Evolutionary conservation across 2,329 filamentous ascomycete genomes (phyloP).

Genomic region (Furcasterigmium sp.): DNA sequence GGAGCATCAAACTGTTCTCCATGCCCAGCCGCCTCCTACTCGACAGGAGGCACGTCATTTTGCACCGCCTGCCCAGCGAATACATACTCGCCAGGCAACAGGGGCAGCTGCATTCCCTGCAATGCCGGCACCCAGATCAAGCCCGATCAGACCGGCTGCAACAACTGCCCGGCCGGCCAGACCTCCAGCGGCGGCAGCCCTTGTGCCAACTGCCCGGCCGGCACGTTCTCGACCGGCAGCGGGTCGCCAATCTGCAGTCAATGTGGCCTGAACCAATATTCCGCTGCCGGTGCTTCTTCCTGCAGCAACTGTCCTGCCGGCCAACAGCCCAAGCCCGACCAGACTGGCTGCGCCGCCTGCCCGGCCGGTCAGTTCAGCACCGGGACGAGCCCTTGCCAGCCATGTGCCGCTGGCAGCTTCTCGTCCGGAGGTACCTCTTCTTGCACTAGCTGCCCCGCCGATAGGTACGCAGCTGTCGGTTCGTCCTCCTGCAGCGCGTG

Average conservation of each 20-base stretch:
- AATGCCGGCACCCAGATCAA: background rate
- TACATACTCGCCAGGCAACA: background rate
- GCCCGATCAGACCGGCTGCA: background rate
- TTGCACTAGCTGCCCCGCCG: background rate
- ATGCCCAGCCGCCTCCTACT: too few species aligned
- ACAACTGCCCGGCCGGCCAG: background rate
- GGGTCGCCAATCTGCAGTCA: background rate
- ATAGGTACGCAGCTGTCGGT: background rate
- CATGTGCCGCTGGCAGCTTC: background rate
- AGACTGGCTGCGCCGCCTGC: background rate
- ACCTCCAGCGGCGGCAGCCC: background rate
- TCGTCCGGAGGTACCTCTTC: background rate
- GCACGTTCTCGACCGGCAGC: background rate
- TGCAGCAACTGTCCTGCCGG: background rate
- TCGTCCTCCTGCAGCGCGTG: background rate
- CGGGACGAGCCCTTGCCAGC: background rate
- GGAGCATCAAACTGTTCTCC: too few species aligned
- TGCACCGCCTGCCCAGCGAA: background rate
- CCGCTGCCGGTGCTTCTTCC: background rate
- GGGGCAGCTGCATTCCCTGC: background rate
- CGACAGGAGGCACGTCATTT: too few species aligned
- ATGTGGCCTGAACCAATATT: background rate
- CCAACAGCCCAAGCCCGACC: background rate
- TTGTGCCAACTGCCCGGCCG: background rate
- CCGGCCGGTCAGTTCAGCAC: background rate